Evolutionary conservation across 1,284 basidiomycete species (phyloP).

Genomic region (Pterulicium gracile): DNA sequence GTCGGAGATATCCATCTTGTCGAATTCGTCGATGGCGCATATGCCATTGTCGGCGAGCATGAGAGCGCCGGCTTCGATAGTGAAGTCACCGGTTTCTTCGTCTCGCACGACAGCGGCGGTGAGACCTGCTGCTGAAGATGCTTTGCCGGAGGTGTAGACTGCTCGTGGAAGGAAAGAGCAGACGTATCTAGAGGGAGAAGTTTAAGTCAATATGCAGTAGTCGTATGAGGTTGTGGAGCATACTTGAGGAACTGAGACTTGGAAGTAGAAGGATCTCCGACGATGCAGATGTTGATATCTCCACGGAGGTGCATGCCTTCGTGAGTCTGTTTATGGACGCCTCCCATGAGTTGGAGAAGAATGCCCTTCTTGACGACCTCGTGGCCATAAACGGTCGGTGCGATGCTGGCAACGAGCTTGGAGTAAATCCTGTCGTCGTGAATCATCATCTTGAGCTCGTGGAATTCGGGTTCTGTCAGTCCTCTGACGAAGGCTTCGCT

Average conservation of each 20-base stretch:
- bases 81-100: constrained; percentile 98
- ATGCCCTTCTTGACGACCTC: constrained; percentile 99
- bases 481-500: constrained; percentile 77
- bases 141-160: constrained; percentile 98
- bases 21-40: constrained; percentile 99
- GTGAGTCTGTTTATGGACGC: constrained; percentile 93
- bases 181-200: constrained; percentile 62
- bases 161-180: constrained; percentile 98
- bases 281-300: constrained; percentile 97
- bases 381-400: constrained; percentile 97
- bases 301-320: constrained; percentile 98
- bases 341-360: constrained; percentile 97
- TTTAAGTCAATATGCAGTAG: neutral
- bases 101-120: constrained; percentile 98
- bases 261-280: constrained; percentile 94
- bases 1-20: constrained; percentile 99
- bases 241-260: constrained; percentile 99
- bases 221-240: constrained; percentile 17
- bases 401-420: constrained; percentile 88
- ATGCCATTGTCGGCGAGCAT: constrained; percentile 99
- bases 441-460: constrained; percentile 93
- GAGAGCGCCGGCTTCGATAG: constrained; percentile 96
- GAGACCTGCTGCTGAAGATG: constrained; percentile 96
- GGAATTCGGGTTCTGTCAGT: constrained; percentile 88
- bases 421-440: constrained; percentile 91